phyloP scores from a whole-genome alignment of 2,329 filamentous ascomycete species.

The Talaromyces sp. region DNA sequence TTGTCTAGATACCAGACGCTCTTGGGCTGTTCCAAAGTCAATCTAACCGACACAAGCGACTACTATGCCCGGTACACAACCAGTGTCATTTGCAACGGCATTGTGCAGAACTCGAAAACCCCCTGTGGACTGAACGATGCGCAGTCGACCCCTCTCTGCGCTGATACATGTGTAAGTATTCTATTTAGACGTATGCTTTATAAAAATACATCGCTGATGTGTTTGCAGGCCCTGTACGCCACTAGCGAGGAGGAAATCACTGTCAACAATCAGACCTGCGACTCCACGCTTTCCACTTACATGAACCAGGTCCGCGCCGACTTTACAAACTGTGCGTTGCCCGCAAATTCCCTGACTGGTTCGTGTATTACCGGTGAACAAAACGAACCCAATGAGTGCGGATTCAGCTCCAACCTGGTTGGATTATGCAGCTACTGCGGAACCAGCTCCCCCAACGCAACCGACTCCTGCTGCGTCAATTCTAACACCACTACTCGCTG shows the following conservation, averaged over 20 bases:
- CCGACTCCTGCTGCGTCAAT: conserved; percentile 89
- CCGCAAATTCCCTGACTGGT: conserved; percentile 69
- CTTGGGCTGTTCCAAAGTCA: conserved; percentile 73
- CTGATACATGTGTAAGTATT: conserved; percentile 71
- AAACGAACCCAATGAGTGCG: conserved; percentile 85
- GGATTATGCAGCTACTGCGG: conserved; percentile 86
- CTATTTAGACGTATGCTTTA: neutral
- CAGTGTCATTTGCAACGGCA: conserved; percentile 85
- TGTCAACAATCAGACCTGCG: conserved; percentile 67
- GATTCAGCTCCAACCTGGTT: conserved; percentile 64
- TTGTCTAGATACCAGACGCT: conserved; percentile 67
- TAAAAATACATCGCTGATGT: conserved; percentile 13
- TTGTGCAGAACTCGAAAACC: conserved; percentile 80
- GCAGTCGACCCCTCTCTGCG: conserved; percentile 72
- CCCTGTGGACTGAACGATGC: conserved; percentile 62
- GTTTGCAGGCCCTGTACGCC: conserved; percentile 66
- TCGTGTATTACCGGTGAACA: conserved; percentile 68
- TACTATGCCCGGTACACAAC: conserved; percentile 92
- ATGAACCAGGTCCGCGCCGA: conserved; percentile 80
- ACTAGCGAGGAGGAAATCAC: conserved; percentile 83
- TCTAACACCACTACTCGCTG: conserved; percentile 71
- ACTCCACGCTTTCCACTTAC: conserved; percentile 59
- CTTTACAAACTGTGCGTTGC: conserved; percentile 82
- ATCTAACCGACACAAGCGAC: conserved; percentile 70
- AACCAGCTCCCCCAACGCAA: conserved; percentile 78